Evolutionary conservation across 2,329 filamentous ascomycete genomes (phyloP).

Genomic region (Exophiala bonariae): DNA sequence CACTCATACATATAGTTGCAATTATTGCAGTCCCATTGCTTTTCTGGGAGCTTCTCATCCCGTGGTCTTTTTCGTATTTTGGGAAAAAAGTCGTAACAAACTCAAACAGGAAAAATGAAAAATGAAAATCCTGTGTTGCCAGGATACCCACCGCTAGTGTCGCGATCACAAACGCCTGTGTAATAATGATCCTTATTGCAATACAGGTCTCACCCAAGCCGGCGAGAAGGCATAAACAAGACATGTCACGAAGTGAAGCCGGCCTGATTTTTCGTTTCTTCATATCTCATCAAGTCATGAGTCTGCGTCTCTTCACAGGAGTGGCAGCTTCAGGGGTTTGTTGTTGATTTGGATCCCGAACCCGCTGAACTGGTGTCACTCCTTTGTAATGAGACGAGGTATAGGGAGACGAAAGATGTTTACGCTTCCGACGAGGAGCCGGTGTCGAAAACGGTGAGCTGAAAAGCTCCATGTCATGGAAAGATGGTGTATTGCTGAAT

Average conservation of each 20-base stretch:
- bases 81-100: too few relatives aligned
- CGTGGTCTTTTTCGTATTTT: too few relatives aligned
- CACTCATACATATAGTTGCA: too few relatives aligned
- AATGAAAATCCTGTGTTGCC: too few relatives aligned
- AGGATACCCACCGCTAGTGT: too few relatives aligned
- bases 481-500: conserved; percentile 45
- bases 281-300: conserved; percentile 25
- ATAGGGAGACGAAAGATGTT: conserved; percentile 26
- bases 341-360: conserved; percentile 24
- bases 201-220: conserved; percentile 16
- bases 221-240: conserved; percentile 5
- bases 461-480: conserved; percentile 32
- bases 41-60: too few relatives aligned
- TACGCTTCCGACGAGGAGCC: conserved; percentile 19
- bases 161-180: too few relatives aligned
- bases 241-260: conserved; percentile 12
- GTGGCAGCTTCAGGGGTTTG: conserved; percentile 22
- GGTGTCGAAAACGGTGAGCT: conserved; percentile 24
- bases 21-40: too few relatives aligned
- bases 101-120: too few relatives aligned
- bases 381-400: conserved; percentile 29
- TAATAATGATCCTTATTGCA: conserved; percentile 9
- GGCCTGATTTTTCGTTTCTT: conserved; percentile 18
- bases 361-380: conserved; percentile 29
- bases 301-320: conserved; percentile 21